Evolutionary conservation across 192 early-diverging fungal genomes (phyloP).

Genomic region (Backusella mclennaniae): DNA sequence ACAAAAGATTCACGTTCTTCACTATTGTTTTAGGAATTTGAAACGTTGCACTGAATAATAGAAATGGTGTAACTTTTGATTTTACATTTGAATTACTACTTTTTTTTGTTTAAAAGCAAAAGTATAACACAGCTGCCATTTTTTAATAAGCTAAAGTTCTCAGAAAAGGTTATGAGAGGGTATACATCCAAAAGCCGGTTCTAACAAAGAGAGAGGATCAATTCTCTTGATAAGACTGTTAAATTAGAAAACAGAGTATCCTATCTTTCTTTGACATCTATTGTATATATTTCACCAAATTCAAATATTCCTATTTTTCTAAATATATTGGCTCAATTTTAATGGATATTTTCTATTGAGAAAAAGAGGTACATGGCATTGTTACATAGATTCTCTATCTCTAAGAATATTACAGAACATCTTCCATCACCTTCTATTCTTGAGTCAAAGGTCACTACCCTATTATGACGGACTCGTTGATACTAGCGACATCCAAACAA

Average conservation of each 20-base stretch:
- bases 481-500: neutral
- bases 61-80: no score
- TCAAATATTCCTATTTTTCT: neutral
- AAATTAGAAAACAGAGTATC: neutral
- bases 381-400: no score
- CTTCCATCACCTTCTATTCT: no score
- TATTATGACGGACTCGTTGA: no score
- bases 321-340: neutral
- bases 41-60: neutral
- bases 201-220: neutral
- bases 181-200: neutral
- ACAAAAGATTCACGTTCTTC: neutral
- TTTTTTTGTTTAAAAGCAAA: neutral
- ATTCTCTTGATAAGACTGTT: neutral
- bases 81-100: neutral
- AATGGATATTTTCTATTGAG: no score
- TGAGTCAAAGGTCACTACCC: no score
- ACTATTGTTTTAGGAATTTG: neutral
- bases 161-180: neutral
- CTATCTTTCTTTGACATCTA: neutral
- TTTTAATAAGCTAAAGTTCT: neutral
- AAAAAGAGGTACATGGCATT: no score
- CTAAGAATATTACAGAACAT: no score
- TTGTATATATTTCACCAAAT: neutral
- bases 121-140: neutral